Evolutionary conservation across 2,329 filamentous ascomycete species (phyloP).

Genomic region (Aspergillus proliferans): DNA sequence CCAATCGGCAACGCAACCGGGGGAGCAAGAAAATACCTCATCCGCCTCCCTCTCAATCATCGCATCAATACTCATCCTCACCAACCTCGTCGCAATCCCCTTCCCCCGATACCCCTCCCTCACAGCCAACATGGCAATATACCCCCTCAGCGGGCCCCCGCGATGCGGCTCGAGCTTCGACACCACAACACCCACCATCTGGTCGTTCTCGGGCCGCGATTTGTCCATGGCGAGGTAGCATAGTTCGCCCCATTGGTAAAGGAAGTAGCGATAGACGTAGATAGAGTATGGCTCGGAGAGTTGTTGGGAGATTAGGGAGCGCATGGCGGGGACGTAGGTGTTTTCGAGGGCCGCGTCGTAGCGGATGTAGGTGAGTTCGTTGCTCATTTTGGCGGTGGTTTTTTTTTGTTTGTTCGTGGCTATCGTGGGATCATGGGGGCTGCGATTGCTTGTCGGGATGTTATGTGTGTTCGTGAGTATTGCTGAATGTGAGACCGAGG

Average conservation of each 20-base stretch:
- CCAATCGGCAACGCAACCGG: neutral
- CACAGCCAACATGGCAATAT: constrained; percentile 98
- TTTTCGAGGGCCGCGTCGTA: constrained; percentile 57
- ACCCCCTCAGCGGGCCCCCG: constrained; percentile 79
- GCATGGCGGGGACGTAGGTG: constrained; percentile 73
- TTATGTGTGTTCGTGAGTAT: neutral
- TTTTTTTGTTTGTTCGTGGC: neutral
- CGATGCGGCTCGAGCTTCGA: constrained; percentile 91
- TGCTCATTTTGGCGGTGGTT: neutral
- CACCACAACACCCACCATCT: constrained; percentile 81
- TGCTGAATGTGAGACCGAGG: neutral
- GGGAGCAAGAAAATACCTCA: constrained; percentile 49
- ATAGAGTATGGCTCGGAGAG: constrained; percentile 98
- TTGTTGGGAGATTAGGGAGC: constrained; percentile 89
- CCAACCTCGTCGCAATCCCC: constrained; percentile 81
- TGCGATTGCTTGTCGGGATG: no score
- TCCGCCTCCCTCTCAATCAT: constrained; percentile 82
- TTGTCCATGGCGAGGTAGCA: constrained; percentile 73
- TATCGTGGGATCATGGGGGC: neutral
- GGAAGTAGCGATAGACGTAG: constrained; percentile 96
- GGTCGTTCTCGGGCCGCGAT: constrained; percentile 14
- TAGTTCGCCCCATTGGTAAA: constrained; percentile 96
- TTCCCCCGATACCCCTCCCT: constrained; percentile 70
- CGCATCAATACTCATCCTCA: constrained; percentile 82
- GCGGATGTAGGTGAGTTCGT: constrained; percentile 49